Evolutionary conservation across 768 basidiomycete genomes (phyloP).

Genomic region (Tylopilus felleus): DNA sequence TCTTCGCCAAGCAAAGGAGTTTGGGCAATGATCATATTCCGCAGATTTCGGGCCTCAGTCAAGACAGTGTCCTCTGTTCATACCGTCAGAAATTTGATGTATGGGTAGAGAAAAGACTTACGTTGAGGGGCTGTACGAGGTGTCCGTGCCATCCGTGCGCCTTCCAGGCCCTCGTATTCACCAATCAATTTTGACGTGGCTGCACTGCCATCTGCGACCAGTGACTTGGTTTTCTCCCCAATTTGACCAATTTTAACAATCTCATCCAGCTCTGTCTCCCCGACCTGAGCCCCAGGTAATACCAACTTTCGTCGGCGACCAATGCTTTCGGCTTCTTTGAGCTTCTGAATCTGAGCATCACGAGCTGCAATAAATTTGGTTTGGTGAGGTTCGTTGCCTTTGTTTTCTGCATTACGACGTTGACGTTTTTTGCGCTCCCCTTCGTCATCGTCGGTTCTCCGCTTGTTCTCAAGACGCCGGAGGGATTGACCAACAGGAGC

Average conservation of each 20-base stretch:
- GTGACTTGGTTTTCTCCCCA: conserved; percentile 81
- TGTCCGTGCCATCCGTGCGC: conserved; percentile 88
- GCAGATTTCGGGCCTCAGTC: conserved; percentile 91
- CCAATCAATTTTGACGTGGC: conserved; percentile 84
- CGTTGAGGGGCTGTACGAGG: conserved; percentile 93
- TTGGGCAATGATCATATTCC: conserved; percentile 89
- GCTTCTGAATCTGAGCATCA: conserved; percentile 95
- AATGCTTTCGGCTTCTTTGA: conserved; percentile 97
- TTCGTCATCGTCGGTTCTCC: conserved; percentile 91
- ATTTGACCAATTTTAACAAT: conserved; percentile 98
- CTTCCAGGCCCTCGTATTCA: conserved; percentile 88
- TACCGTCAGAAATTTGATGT: conserved; percentile 1
- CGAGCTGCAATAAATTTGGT: conserved; percentile 96
- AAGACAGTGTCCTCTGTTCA: conserved; percentile 88
- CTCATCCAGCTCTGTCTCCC: conserved; percentile 91
- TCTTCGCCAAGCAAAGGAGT: conserved; percentile 96
- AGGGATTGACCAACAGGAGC: conserved; percentile 91
- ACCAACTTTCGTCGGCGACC: conserved; percentile 80
- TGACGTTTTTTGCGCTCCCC: conserved; percentile 90
- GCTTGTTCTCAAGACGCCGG: conserved; percentile 92
- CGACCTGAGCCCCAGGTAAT: conserved; percentile 88
- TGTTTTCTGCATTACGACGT: conserved; percentile 57
- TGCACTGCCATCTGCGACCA: conserved; percentile 80
- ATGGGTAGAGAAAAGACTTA: conserved; percentile 41
- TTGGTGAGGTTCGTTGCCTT: conserved; percentile 71